Percentiles rank a stretch among this genome's conserved stretches.
phyloP scores from a whole-genome alignment of 441 rosid species.

The Adansonia madagascariensis region DNA sequence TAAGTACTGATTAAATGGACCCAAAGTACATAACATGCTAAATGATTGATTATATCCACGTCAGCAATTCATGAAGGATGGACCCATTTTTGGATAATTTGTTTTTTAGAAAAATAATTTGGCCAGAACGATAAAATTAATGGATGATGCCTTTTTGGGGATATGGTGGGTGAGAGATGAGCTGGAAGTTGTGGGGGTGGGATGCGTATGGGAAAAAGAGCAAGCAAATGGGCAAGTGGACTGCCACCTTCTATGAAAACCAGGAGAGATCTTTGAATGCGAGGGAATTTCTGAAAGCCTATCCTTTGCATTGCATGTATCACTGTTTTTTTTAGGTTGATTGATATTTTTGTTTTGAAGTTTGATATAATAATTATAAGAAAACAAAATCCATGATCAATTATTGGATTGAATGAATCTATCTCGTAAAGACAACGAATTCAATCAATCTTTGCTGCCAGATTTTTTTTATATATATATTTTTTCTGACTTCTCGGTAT shows the following conservation, averaged over 20 bases:
- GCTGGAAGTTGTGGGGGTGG: background rate
- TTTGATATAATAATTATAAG: background rate
- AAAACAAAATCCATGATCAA: slow-evolving; percentile 7
- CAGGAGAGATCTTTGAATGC: background rate
- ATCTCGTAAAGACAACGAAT: background rate
- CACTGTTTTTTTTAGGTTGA: background rate
- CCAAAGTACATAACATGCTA: too few species aligned
- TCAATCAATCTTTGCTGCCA: background rate
- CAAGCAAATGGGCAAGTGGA: background rate
- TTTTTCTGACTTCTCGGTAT: background rate
- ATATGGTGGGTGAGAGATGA: background rate
- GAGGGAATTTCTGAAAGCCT: background rate
- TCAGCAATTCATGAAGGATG: background rate
- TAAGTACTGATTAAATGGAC: too few species aligned
- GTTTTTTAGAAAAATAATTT: too few species aligned
- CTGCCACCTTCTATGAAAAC: background rate
- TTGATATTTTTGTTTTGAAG: background rate
- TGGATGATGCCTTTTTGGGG: background rate
- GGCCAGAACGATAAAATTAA: background rate
- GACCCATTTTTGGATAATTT: background rate
- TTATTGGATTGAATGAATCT: slow-evolving; percentile 24
- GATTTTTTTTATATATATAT: background rate
- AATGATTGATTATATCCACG: background rate
- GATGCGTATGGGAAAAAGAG: background rate
- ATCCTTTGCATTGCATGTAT: background rate